A percentile compares a stretch with the other conserved stretches of the same genome.
Conservation (phyloP, 2,329 filamentous ascomycete species). For the Penicillium sp. region DNA sequence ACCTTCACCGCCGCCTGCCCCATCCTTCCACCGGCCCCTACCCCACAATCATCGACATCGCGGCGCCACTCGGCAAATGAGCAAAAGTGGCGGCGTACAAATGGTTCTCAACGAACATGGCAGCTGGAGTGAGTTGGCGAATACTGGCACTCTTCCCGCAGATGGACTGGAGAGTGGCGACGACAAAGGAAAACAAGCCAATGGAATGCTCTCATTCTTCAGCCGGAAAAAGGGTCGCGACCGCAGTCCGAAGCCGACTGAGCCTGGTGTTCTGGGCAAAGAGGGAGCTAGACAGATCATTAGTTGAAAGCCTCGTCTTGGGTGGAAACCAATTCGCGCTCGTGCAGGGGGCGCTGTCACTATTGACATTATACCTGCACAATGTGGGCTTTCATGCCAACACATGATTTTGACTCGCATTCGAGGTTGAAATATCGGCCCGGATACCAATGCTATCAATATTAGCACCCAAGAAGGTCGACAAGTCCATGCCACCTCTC, state of each 20-base stretch:
- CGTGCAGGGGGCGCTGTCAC: not conserved
- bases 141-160: slow-evolving; percentile 70
- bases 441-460: not conserved
- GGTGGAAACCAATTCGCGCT: not conserved
- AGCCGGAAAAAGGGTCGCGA: slow-evolving; percentile 85
- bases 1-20: slow-evolving; percentile 28
- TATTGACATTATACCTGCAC: not conserved
- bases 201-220: slow-evolving; percentile 85
- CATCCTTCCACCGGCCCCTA: slow-evolving; percentile 43
- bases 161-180: slow-evolving; percentile 54
- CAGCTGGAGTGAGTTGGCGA: slow-evolving; percentile 87
- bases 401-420: not conserved
- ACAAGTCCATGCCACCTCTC: not conserved
- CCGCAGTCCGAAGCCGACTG: slow-evolving; percentile 89
- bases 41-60: slow-evolving; percentile 48
- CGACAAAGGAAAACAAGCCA: slow-evolving; percentile 48
- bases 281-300: slow-evolving; percentile 86
- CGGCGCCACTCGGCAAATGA: slow-evolving; percentile 68
- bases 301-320: slow-evolving; percentile 47
- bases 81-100: slow-evolving; percentile 80
- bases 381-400: not conserved
- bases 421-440: not conserved
- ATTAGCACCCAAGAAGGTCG: not conserved
- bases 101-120: slow-evolving; percentile 86
- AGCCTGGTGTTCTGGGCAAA: slow-evolving; percentile 89